phyloP scores from a whole-genome alignment of 2,329 filamentous ascomycete genomes.

The Elsinoe fawcettii region DNA sequence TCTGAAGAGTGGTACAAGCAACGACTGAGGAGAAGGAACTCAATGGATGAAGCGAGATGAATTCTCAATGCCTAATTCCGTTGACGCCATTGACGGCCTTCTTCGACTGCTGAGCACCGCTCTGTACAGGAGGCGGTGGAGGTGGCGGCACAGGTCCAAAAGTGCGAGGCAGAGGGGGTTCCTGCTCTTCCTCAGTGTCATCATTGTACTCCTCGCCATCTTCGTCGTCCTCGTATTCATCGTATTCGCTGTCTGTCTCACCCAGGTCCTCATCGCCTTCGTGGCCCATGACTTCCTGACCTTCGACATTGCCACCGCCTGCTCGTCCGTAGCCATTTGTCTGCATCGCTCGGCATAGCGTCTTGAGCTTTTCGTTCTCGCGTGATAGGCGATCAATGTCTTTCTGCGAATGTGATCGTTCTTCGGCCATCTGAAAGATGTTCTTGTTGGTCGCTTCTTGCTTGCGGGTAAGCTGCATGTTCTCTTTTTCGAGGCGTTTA shows the following conservation, averaged over 20 bases:
- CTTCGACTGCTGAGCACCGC: slow-evolving; percentile 20
- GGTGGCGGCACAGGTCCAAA: slow-evolving; percentile 43
- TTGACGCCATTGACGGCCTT: slow-evolving; percentile 25
- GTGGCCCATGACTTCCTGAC: slow-evolving; percentile 24
- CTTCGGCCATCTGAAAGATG: slow-evolving; percentile 95
- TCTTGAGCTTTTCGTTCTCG: slow-evolving; percentile 85
- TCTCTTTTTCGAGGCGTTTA: slow-evolving; percentile 93
- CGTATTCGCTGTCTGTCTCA: slow-evolving; percentile 56
- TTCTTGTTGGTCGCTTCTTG: slow-evolving; percentile 90
- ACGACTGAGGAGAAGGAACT: neutral
- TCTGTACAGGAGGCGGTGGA: slow-evolving; percentile 34
- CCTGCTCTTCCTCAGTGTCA: slow-evolving; percentile 48
- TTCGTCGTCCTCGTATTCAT: slow-evolving; percentile 48
- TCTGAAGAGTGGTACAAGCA: neutral
- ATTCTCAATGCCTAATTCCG: slow-evolving; percentile 24
- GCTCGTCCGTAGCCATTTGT: slow-evolving; percentile 68
- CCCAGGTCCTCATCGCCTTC: slow-evolving; percentile 39
- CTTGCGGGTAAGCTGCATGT: slow-evolving; percentile 81
- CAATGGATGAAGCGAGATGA: slow-evolving; percentile 9
- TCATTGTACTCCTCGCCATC: slow-evolving; percentile 60
- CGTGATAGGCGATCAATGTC: slow-evolving; percentile 72
- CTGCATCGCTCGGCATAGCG: slow-evolving; percentile 94
- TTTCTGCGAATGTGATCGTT: slow-evolving; percentile 67
- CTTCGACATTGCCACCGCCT: slow-evolving; percentile 21
- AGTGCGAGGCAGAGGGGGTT: slow-evolving; percentile 28